Percentiles rank a stretch among this genome's conserved stretches.
Evolutionary conservation across 805 yeast species (phyloP).

Genomic region (Pichia nakasei): DNA sequence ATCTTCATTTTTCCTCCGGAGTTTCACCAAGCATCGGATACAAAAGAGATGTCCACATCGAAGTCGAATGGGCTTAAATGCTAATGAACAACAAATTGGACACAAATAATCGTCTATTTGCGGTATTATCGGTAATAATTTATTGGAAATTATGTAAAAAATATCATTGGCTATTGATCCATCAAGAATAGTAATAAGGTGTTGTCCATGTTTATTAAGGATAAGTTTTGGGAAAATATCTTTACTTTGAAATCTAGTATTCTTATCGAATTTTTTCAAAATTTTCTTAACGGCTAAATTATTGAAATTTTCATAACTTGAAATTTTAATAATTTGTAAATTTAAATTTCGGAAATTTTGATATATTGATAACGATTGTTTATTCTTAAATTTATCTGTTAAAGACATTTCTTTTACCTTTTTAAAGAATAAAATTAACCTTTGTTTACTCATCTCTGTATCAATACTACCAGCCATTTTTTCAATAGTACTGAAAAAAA

Average conservation of each 20-base stretch:
- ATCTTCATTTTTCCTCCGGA: constrained; percentile 49
- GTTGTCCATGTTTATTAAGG: constrained; percentile 4
- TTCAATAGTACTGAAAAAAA: constrained; percentile 42
- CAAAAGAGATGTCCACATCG: constrained; percentile 64
- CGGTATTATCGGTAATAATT: constrained; percentile 51
- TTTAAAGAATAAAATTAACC: constrained; percentile 33
- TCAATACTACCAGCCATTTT: constrained; percentile 34
- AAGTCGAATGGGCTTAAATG: constrained; percentile 62
- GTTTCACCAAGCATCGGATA: constrained; percentile 59
- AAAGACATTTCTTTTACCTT: constrained; percentile 32
- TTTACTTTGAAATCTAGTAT: constrained; percentile 46
- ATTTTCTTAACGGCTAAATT: constrained; percentile 58
- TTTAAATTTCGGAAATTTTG: constrained; percentile 45
- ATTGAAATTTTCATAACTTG: constrained; percentile 55
- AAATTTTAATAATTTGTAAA: constrained; percentile 42
- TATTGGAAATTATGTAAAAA: constrained; percentile 46
- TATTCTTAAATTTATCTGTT: constrained; percentile 36
- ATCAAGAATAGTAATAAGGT: constrained; percentile 9
- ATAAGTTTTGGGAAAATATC: constrained; percentile 33
- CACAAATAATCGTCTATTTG: constrained; percentile 71
- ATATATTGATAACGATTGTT: constrained; percentile 37
- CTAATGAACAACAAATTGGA: constrained; percentile 62
- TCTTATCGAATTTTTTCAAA: constrained; percentile 68
- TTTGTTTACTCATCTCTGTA: constrained; percentile 36
- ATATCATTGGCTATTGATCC: constrained; percentile 43